Percentiles rank a stretch among this genome's conserved stretches.
Evolutionary conservation across 345 rosid species (phyloP).

Genomic region (Murraya paniculata): DNA sequence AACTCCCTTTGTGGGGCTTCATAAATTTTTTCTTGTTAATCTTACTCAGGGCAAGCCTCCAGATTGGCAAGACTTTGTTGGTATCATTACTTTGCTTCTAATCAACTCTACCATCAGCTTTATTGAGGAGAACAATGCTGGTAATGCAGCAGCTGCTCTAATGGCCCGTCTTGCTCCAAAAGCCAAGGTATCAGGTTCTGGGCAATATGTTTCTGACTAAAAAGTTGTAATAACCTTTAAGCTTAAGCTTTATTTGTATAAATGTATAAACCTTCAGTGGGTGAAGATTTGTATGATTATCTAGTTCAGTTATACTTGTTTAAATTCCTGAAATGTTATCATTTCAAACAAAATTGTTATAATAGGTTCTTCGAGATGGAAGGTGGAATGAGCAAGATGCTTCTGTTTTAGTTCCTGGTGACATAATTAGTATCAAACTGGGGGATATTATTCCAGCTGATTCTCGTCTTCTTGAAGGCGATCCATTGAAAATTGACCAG

Average conservation of each 20-base stretch:
- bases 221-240: not conserved
- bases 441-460: slow-evolving; percentile 98
- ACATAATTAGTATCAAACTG: slow-evolving; percentile 81
- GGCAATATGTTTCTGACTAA: not conserved
- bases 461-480: slow-evolving; percentile 95
- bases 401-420: slow-evolving; percentile 88
- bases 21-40: slow-evolving; percentile 5
- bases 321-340: not conserved
- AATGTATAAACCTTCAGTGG: not conserved
- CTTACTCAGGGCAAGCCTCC: slow-evolving; percentile 82
- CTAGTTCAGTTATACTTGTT: not conserved
- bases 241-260: not conserved
- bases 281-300: not conserved
- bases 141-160: slow-evolving; percentile 97
- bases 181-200: slow-evolving; percentile 66
- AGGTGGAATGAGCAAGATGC: slow-evolving; percentile 96
- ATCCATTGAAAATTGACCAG: slow-evolving; percentile 96
- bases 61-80: slow-evolving; percentile 98
- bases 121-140: slow-evolving; percentile 95
- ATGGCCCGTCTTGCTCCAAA: slow-evolving; percentile 98
- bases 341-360: slow-evolving; percentile 12
- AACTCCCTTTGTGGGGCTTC: not conserved
- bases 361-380: slow-evolving; percentile 92
- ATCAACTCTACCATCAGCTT: slow-evolving; percentile 98
- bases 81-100: slow-evolving; percentile 81